Evolutionary conservation across 2,329 filamentous ascomycete species (phyloP).

Genomic region (Tolypocladium ovalisporum): DNA sequence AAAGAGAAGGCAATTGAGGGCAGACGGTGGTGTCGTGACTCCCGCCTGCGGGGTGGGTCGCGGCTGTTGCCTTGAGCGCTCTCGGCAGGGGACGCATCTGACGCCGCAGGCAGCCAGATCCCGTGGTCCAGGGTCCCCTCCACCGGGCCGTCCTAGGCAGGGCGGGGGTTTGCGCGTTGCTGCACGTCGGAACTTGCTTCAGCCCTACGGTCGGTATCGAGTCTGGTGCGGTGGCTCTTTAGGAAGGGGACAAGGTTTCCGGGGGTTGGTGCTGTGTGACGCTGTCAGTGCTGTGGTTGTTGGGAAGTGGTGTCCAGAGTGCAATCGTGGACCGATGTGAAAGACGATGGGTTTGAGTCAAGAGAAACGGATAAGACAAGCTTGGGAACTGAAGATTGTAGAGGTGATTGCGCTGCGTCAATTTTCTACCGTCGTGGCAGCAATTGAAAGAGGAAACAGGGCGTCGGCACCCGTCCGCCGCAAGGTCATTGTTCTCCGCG

Average conservation of each 20-base stretch:
- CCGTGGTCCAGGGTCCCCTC: neutral
- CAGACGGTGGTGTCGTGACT: neutral
- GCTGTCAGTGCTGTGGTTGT: neutral
- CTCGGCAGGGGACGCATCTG: neutral
- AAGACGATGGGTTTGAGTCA: neutral
- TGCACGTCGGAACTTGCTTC: neutral
- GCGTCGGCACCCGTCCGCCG: neutral
- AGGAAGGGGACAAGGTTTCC: neutral
- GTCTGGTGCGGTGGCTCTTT: neutral
- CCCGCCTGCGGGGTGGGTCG: neutral
- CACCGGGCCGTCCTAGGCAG: neutral
- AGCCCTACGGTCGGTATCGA: neutral
- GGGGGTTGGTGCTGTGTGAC: neutral
- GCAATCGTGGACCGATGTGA: too few relatives aligned
- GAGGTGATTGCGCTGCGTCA: neutral
- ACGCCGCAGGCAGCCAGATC: neutral
- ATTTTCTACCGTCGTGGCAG: neutral
- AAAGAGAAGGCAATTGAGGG: neutral
- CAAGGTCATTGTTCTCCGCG: too few relatives aligned
- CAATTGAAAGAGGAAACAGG: neutral
- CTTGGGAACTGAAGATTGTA: neutral
- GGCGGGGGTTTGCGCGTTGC: too few relatives aligned
- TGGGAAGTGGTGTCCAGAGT: too few relatives aligned
- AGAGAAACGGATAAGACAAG: neutral
- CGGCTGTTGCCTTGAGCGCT: neutral